Evolutionary conservation across 1,139 yeast genomes (phyloP).

Genomic region (Diutina ranongensis): DNA sequence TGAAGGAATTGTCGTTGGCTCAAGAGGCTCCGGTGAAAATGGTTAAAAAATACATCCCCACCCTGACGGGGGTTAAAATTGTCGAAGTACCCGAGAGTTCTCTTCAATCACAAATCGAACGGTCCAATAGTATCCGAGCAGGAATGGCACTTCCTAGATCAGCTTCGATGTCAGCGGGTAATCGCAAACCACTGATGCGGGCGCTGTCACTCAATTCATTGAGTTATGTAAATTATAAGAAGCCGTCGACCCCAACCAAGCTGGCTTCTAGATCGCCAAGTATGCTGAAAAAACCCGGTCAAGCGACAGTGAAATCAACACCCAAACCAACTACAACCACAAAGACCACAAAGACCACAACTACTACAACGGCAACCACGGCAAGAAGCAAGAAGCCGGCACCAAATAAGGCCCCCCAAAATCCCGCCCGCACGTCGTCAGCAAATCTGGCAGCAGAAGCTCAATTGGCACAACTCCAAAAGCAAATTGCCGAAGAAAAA

Average conservation of each 20-base stretch:
- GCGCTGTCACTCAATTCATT: conserved; percentile 5
- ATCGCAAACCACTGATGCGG: not conserved
- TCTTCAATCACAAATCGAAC: conserved; percentile 26
- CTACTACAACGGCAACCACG: not conserved
- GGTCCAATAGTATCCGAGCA: conserved; percentile 30
- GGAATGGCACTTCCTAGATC: conserved; percentile 19
- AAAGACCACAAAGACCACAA: not conserved
- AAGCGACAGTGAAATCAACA: not conserved
- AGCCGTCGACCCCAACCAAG: not conserved
- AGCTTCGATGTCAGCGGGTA: conserved; percentile 10
- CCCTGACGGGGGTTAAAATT: conserved; percentile 36
- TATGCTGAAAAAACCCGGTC: not conserved
- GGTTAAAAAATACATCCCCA: conserved; percentile 38
- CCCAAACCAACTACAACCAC: not conserved
- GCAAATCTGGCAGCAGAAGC: not conserved
- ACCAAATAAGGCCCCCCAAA: too few species aligned
- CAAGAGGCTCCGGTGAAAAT: conserved; percentile 16
- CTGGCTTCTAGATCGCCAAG: not conserved
- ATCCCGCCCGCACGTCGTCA: not conserved
- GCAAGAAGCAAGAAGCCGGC: not conserved
- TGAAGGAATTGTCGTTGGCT: conserved; percentile 5
- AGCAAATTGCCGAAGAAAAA: not conserved
- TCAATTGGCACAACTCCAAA: not conserved
- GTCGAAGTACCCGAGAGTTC: conserved; percentile 34
- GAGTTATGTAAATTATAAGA: conserved; percentile 1